Percentiles rank a stretch among this genome's conserved stretches.
phyloP scores from a whole-genome alignment of 768 basidiomycete species.

The Podaxis sp. region DNA sequence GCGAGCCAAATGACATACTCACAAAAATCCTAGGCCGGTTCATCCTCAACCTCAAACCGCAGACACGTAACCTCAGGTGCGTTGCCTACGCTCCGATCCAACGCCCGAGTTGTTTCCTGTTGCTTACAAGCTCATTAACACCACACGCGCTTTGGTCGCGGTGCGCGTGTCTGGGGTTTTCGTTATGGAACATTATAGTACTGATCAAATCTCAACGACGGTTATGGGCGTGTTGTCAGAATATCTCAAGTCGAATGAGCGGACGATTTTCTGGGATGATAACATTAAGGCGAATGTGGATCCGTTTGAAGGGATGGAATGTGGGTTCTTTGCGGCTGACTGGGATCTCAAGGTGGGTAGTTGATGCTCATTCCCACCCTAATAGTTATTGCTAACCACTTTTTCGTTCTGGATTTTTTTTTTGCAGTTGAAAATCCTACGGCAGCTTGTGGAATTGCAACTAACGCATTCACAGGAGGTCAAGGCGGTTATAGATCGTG shows the following conservation, averaged over 20 bases:
- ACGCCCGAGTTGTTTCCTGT: conserved; percentile 12
- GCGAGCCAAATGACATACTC: conserved; percentile 68
- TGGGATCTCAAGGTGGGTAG: conserved; percentile 73
- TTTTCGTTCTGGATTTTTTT: background rate
- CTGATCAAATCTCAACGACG: conserved; percentile 79
- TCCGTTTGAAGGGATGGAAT: conserved; percentile 61
- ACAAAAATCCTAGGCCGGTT: conserved; percentile 72
- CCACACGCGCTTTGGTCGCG: background rate
- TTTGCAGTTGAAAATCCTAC: conserved; percentile 71
- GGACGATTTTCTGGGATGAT: conserved; percentile 81
- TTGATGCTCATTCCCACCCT: conserved; percentile 4
- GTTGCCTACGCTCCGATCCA: conserved; percentile 26
- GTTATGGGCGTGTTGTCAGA: conserved; percentile 66
- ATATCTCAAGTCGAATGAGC: conserved; percentile 67
- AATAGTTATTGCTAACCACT: background rate
- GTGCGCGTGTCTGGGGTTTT: background rate
- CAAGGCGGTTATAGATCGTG: conserved; percentile 72
- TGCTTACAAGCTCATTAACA: conserved; percentile 10
- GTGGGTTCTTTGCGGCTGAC: conserved; percentile 75
- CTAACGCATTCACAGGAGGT: conserved; percentile 64
- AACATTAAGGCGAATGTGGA: conserved; percentile 61
- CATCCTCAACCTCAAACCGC: conserved; percentile 77
- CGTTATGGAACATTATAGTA: conserved; percentile 34
- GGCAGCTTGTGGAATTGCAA: conserved; percentile 83
- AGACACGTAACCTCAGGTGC: conserved; percentile 88